These are phyloP conservation scores for Aaosphaeria arxii DNA, from an alignment of 2,329 filamentous ascomycete species.

Conservation along the genomic window DNA sequence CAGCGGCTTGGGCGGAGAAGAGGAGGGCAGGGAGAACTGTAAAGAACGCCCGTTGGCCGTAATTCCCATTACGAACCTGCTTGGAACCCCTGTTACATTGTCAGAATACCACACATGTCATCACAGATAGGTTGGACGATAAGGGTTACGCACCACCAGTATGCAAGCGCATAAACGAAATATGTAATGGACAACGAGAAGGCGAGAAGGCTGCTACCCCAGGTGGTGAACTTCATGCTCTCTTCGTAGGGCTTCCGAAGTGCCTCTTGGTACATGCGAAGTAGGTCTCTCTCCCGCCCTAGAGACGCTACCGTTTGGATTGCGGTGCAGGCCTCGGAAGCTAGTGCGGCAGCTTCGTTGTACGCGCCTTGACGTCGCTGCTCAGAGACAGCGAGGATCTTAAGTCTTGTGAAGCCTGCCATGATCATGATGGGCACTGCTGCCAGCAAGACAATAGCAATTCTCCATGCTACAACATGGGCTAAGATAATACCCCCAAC, in stretches of 20 bases:
- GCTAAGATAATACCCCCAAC: slow-evolving; percentile 48
- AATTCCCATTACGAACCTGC: slow-evolving; percentile 43
- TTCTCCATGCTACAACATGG: slow-evolving; percentile 50
- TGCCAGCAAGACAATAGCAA: slow-evolving; percentile 49
- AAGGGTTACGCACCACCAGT: slow-evolving; percentile 41
- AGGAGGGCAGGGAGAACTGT: slow-evolving; percentile 45
- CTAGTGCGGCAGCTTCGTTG: slow-evolving; percentile 60
- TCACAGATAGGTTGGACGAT: too few species aligned
- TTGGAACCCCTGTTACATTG: slow-evolving; percentile 27
- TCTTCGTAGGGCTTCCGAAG: slow-evolving; percentile 40
- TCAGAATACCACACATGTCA: neutral
- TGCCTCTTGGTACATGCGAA: slow-evolving; percentile 35
- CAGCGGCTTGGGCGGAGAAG: slow-evolving; percentile 47
- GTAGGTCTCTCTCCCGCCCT: slow-evolving; percentile 39
- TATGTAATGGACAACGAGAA: slow-evolving; percentile 46
- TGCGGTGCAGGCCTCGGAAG: slow-evolving; percentile 64
- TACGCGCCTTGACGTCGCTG: slow-evolving; percentile 64
- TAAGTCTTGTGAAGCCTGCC: slow-evolving; percentile 46
- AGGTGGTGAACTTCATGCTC: slow-evolving; percentile 38
- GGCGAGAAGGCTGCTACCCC: slow-evolving; percentile 42
- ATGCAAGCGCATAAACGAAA: slow-evolving; percentile 48
- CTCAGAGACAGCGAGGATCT: slow-evolving; percentile 56
- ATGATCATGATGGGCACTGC: slow-evolving; percentile 49
- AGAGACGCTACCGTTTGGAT: slow-evolving; percentile 58
- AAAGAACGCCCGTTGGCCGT: slow-evolving; percentile 43